Evolutionary conservation across 345 rosid species (phyloP).

Genomic region (Lepidium aucheri): DNA sequence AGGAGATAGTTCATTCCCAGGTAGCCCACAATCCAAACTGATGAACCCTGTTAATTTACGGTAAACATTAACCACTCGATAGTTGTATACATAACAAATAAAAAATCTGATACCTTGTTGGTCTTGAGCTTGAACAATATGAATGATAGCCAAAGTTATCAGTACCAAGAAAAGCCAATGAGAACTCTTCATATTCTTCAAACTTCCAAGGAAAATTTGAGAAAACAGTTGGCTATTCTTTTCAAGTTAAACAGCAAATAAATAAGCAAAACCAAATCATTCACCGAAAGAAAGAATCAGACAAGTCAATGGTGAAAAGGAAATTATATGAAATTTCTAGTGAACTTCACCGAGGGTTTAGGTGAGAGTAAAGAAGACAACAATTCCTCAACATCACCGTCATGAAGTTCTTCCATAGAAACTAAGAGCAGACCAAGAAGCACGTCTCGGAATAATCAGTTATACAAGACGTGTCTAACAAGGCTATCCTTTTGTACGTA

Average conservation of each 20-base stretch:
- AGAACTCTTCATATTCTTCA: background rate
- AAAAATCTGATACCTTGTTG: constrained; percentile 17
- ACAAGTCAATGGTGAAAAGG: too few species aligned
- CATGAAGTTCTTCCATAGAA: background rate
- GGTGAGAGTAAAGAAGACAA: background rate
- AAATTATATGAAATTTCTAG: too few species aligned
- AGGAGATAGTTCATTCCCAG: background rate
- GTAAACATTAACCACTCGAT: background rate
- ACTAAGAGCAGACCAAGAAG: background rate
- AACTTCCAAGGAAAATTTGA: background rate
- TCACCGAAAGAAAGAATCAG: too few species aligned
- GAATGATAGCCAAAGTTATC: background rate
- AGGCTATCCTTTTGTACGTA: too few species aligned
- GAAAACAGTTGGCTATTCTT: background rate
- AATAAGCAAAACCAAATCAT: too few species aligned
- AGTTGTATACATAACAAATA: too few species aligned
- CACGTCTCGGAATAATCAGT: background rate
- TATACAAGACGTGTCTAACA: background rate
- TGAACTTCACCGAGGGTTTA: background rate
- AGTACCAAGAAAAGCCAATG: background rate
- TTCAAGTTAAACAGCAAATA: background rate
- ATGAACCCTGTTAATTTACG: constrained; percentile 30
- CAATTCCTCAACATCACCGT: background rate
- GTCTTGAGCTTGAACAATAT: constrained; percentile 19
- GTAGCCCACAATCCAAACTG: constrained; percentile 39